phyloP scores from a whole-genome alignment of 352 stramenopile genomes.

The Nothophytophthora sp. region DNA sequence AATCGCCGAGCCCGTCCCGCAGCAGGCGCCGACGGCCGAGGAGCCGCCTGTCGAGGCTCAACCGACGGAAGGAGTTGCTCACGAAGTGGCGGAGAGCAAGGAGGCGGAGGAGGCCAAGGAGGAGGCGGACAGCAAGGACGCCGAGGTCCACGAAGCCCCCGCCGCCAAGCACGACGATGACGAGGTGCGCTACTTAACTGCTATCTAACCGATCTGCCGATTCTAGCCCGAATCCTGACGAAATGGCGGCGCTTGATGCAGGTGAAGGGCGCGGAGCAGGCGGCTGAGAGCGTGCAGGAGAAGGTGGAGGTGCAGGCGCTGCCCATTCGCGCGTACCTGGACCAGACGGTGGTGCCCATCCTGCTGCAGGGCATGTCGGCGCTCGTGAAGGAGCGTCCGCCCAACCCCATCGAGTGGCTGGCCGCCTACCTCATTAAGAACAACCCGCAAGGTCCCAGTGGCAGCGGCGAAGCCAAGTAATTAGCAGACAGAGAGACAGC shows the following conservation, averaged over 20 bases:
- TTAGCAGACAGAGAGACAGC: constrained; percentile 10
- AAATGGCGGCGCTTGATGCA: background rate
- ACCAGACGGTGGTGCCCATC: constrained; percentile 99
- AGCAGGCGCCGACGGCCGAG: constrained; percentile 16
- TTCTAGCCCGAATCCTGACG: too few species aligned
- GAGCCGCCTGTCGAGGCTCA: constrained; percentile 8
- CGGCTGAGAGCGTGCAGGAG: constrained; percentile 70
- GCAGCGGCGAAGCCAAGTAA: constrained; percentile 60
- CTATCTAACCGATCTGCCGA: too few species aligned
- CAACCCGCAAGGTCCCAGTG: constrained; percentile 91
- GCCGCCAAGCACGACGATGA: constrained; percentile 30
- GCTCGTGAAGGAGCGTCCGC: constrained; percentile 96
- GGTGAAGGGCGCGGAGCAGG: constrained; percentile 74
- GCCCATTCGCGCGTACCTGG: constrained; percentile 97
- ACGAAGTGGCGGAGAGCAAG: constrained; percentile 28
- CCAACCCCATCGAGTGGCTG: constrained; percentile 98
- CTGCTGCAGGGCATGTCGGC: constrained; percentile 98
- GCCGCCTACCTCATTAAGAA: constrained; percentile 96
- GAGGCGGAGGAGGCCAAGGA: constrained; percentile 22
- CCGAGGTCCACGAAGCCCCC: constrained; percentile 17
- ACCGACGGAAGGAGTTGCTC: constrained; percentile 4
- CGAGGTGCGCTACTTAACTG: too few species aligned
- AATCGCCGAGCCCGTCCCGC: constrained; percentile 17
- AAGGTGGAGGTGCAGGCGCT: constrained; percentile 93
- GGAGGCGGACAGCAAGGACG: constrained; percentile 25